A percentile compares a stretch with the other conserved stretches of the same genome.
Conservation (phyloP, 1,139 yeast genomes). For the Sugiyamaella novakii region DNA sequence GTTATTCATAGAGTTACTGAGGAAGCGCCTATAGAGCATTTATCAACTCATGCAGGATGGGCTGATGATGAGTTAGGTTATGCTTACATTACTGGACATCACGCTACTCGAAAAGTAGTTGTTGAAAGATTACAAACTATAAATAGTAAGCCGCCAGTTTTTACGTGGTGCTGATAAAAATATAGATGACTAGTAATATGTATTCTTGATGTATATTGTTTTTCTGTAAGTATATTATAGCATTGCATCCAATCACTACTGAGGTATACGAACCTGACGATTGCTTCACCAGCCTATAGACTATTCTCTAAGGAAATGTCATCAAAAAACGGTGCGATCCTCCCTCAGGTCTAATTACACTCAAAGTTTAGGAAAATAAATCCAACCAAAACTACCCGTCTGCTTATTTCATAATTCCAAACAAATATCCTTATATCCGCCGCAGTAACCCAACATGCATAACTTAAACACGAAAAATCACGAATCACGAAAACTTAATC, state of each 20-base stretch:
- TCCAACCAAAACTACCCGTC: too few relatives aligned
- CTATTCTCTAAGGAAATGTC: too few relatives aligned
- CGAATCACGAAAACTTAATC: constrained; percentile 8
- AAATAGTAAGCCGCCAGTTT: constrained; percentile 61
- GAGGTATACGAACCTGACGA: too few relatives aligned
- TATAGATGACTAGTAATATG: too few relatives aligned
- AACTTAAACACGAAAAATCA: constrained; percentile 14
- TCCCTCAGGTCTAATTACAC: too few relatives aligned
- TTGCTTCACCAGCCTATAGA: too few relatives aligned
- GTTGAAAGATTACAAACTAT: constrained; percentile 65
- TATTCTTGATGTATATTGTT: too few relatives aligned
- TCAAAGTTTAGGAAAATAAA: too few relatives aligned
- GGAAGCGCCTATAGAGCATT: not conserved
- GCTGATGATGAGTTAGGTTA: constrained; percentile 37
- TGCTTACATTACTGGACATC: constrained; percentile 37
- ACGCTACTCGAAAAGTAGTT: constrained; percentile 48
- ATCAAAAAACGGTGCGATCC: too few relatives aligned
- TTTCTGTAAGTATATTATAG: too few relatives aligned
- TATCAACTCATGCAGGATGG: constrained; percentile 15
- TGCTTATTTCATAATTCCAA: too few relatives aligned
- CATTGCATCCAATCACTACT: too few relatives aligned
- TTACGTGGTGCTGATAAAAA: constrained; percentile 68
- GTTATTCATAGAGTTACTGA: not conserved
- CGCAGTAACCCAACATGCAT: constrained; percentile 3
- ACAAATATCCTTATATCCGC: constrained; percentile 18